Percentiles rank a stretch among this genome's conserved stretches.
These are phyloP conservation scores for Xylariaceae sp. DNA, from an alignment of 2,329 filamentous ascomycete species.

Conservation along the genomic window DNA sequence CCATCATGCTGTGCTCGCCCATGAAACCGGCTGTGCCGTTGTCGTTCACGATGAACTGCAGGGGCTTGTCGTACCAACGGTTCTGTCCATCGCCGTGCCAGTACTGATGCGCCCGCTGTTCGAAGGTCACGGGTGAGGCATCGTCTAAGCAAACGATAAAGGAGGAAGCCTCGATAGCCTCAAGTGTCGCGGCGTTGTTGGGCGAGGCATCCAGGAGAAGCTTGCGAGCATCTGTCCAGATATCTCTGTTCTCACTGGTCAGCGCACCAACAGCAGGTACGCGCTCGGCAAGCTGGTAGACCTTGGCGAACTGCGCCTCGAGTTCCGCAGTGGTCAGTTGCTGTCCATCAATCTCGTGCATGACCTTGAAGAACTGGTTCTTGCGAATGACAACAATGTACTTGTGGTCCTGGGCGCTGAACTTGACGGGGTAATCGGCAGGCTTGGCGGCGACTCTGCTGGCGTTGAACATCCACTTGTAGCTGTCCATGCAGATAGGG, in stretches of 20 bases:
- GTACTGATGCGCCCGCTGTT: slow-evolving; percentile 93
- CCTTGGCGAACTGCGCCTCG: slow-evolving; percentile 78
- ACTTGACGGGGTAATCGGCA: slow-evolving; percentile 79
- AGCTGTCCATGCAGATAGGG: slow-evolving; percentile 97
- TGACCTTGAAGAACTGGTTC: slow-evolving; percentile 95
- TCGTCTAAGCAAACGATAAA: slow-evolving; percentile 94
- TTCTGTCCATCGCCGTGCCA: slow-evolving; percentile 97
- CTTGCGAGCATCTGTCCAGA: slow-evolving; percentile 81
- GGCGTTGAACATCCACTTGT: slow-evolving; percentile 98
- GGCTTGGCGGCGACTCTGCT: slow-evolving; percentile 78
- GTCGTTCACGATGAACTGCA: slow-evolving; percentile 97
- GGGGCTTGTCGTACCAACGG: slow-evolving; percentile 96
- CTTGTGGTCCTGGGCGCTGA: slow-evolving; percentile 66
- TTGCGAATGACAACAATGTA: slow-evolving; percentile 88
- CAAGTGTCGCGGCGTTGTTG: slow-evolving; percentile 70
- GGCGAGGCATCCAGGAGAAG: slow-evolving; percentile 70
- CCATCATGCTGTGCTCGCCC: slow-evolving; percentile 99
- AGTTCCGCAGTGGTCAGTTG: slow-evolving; percentile 86
- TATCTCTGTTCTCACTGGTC: slow-evolving; percentile 87
- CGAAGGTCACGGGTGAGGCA: slow-evolving; percentile 81
- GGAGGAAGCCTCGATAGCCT: slow-evolving; percentile 79
- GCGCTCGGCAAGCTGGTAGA: slow-evolving; percentile 72
- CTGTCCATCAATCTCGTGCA: slow-evolving; percentile 73
- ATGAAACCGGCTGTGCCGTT: slow-evolving; percentile 97
- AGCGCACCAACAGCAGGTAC: slow-evolving; percentile 73